Conservation (phyloP, 225 moss, liverwort and hornwort species). For the Takakia lepidozioides region DNA sequence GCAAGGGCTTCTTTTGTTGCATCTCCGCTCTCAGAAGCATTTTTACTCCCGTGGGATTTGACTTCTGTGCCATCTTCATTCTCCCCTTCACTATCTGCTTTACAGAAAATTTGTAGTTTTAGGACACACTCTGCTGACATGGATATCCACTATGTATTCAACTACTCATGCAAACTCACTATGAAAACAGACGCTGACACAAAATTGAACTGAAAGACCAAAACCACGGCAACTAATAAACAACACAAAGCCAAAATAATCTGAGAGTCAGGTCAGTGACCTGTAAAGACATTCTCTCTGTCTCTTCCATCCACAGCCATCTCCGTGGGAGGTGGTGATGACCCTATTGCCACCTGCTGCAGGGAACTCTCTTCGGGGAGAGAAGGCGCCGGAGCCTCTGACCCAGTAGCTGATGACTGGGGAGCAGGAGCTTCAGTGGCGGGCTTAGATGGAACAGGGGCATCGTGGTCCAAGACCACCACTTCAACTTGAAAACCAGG, state of each 20-base stretch:
- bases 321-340: conserved; percentile 9
- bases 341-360: conserved; percentile 3
- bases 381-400: neutral
- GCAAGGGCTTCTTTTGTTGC: too few relatives aligned
- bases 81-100: conserved; percentile 30
- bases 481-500: conserved; percentile 81
- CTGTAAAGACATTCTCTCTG: conserved; percentile 19
- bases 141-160: neutral
- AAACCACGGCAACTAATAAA: neutral
- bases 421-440: conserved; percentile 5
- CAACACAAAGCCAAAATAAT: neutral
- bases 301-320: conserved; percentile 10
- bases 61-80: conserved; percentile 6
- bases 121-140: conserved; percentile 3
- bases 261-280: conserved; percentile 3
- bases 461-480: conserved; percentile 55
- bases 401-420: conserved; percentile 5
- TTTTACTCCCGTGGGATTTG: too few relatives aligned
- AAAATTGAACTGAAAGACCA: neutral
- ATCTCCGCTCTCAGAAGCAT: too few relatives aligned
- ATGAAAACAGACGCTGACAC: neutral
- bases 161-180: neutral
- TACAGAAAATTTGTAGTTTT: too few relatives aligned
- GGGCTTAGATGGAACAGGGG: conserved; percentile 20
- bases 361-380: too few relatives aligned